These are phyloP conservation scores for Lantana camara DNA, from an alignment of 257 asterid genomes.

Conservation along the genomic window DNA sequence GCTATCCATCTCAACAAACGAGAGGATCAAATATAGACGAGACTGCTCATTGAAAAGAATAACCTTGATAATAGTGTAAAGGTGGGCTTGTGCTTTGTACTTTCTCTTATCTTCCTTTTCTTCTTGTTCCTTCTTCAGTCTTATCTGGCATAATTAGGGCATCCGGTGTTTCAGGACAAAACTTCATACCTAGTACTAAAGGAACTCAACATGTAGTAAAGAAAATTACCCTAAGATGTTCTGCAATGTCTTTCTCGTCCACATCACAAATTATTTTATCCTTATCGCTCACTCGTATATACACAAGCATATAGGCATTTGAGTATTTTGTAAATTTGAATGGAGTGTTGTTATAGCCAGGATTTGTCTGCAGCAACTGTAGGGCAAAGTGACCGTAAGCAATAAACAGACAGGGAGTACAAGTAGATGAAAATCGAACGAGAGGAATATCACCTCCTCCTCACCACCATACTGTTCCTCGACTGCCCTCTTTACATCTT, in stretches of 20 bases:
- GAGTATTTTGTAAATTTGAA: slow-evolving; percentile 96
- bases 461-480: slow-evolving; percentile 99
- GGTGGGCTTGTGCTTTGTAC: slow-evolving; percentile 95
- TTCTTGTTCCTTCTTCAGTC: slow-evolving; percentile 97
- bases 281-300: slow-evolving; percentile 94
- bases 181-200: slow-evolving; percentile 17
- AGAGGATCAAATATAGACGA: not conserved
- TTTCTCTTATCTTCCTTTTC: slow-evolving; percentile 94
- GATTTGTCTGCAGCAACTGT: slow-evolving; percentile 94
- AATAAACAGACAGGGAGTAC: slow-evolving; percentile 16
- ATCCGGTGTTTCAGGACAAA: slow-evolving; percentile 21
- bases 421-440: slow-evolving; percentile 9
- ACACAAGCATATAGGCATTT: slow-evolving; percentile 99
- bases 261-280: slow-evolving; percentile 95
- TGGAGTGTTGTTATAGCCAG: slow-evolving; percentile 94
- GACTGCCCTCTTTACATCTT: slow-evolving; percentile 88
- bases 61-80: slow-evolving; percentile 94
- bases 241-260: slow-evolving; percentile 98
- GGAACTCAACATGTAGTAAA: slow-evolving; percentile 8
- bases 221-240: slow-evolving; percentile 83
- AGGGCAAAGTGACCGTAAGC: slow-evolving; percentile 30
- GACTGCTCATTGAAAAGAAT: slow-evolving; percentile 14
- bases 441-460: slow-evolving; percentile 72
- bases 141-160: slow-evolving; percentile 60
- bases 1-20: slow-evolving; percentile 22